Percentiles rank a stretch among this genome's conserved stretches.
These are phyloP conservation scores for Inonotus hispidus DNA, from an alignment of 1,284 basidiomycete genomes.

Conservation along the genomic window DNA sequence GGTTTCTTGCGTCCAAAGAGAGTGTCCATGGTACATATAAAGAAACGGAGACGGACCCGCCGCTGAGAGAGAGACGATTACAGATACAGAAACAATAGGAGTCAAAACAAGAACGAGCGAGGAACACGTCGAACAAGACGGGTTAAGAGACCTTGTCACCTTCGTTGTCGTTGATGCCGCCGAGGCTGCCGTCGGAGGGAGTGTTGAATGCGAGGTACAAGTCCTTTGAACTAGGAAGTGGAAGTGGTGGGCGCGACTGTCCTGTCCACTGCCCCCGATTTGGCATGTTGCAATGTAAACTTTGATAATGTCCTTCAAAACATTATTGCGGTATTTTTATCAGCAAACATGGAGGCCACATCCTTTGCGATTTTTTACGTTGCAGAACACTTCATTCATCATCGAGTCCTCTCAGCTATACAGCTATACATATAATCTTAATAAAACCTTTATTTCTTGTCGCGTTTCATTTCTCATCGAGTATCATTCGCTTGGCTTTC, in stretches of 20 bases:
- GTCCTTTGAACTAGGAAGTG: not conserved
- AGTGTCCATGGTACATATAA: conserved; percentile 27
- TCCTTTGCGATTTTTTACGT: no score
- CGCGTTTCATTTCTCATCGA: not conserved
- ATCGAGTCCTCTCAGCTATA: no score
- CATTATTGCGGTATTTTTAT: no score
- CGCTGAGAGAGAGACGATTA: conserved; percentile 3
- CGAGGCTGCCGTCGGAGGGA: not conserved
- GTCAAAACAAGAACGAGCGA: not conserved
- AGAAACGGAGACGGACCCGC: conserved; percentile 11
- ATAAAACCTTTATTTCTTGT: not conserved
- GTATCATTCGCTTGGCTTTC: not conserved
- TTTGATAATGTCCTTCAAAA: not conserved
- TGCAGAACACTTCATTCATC: no score
- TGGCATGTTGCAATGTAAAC: not conserved
- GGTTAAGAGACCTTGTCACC: not conserved
- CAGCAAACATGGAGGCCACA: no score
- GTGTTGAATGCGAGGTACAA: not conserved
- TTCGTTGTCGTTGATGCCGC: not conserved
- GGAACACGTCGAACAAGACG: not conserved
- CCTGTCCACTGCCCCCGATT: not conserved
- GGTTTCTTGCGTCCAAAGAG: conserved; percentile 38
- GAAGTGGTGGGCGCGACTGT: not conserved
- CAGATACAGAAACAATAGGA: conserved; percentile 13
- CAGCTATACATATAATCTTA: not conserved